Evolutionary conservation across 768 basidiomycete genomes (phyloP).

Genomic region (Suillus fuscotomentosus): DNA sequence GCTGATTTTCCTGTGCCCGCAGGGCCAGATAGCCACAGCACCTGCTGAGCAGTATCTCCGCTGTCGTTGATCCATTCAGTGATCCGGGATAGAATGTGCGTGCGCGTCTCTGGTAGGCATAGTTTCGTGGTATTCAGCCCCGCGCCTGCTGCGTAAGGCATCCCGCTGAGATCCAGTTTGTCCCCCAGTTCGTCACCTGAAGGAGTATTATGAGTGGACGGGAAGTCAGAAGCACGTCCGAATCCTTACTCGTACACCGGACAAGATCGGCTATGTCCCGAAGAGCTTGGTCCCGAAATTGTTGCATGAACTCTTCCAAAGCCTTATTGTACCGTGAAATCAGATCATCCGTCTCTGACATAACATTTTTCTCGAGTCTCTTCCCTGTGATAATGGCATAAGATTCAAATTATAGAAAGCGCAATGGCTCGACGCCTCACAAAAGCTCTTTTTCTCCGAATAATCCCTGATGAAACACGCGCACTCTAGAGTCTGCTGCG

Average conservation of each 20-base stretch:
- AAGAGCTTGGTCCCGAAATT: background rate
- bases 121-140: background rate
- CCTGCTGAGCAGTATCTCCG: background rate
- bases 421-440: constrained; percentile 4
- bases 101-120: constrained; percentile 17
- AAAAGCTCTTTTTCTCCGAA: constrained; percentile 18
- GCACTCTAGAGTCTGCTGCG: constrained; percentile 24
- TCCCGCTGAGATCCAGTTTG: constrained; percentile 1
- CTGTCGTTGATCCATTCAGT: constrained; percentile 12
- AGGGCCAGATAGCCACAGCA: constrained; percentile 15
- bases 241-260: background rate
- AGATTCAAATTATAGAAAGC: too few species aligned
- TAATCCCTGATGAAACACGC: constrained; percentile 29
- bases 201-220: background rate
- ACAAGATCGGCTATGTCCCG: background rate
- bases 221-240: background rate
- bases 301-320: constrained; percentile 2
- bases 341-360: background rate
- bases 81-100: constrained; percentile 14
- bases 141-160: constrained; percentile 4
- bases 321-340: background rate
- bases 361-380: background rate
- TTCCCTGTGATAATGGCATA: background rate
- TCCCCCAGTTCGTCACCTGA: background rate
- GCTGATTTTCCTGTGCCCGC: constrained; percentile 30